Percentiles rank a stretch among this genome's conserved stretches.
Conservation (phyloP, 805 yeast species). For the Saturnispora zaruensis region DNA sequence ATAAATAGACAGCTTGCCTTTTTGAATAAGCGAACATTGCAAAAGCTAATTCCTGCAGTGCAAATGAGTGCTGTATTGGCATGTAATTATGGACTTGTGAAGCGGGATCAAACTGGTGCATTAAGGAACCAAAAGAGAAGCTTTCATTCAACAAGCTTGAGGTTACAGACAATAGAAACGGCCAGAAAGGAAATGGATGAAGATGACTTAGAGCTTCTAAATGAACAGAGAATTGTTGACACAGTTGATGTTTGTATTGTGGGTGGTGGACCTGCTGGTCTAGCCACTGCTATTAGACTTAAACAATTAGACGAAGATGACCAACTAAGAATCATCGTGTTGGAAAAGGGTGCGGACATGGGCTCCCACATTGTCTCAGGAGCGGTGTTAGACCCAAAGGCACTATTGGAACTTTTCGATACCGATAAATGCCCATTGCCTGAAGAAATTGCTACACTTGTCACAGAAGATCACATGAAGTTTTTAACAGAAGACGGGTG, state of each 20-base stretch:
- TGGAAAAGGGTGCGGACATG: slow-evolving; percentile 89
- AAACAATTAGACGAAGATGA: slow-evolving; percentile 70
- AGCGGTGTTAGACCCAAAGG: slow-evolving; percentile 87
- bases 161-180: slow-evolving; percentile 19
- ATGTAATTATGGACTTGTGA: not conserved
- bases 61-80: not conserved
- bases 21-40: not conserved
- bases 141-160: not conserved
- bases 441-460: slow-evolving; percentile 63
- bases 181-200: slow-evolving; percentile 25
- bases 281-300: slow-evolving; percentile 83
- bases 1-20: not conserved
- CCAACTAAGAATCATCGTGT: slow-evolving; percentile 68
- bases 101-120: not conserved
- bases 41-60: not conserved
- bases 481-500: slow-evolving; percentile 47
- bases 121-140: not conserved
- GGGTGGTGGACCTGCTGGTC: slow-evolving; percentile 97
- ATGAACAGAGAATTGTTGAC: slow-evolving; percentile 69
- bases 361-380: slow-evolving; percentile 92
- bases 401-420: slow-evolving; percentile 76
- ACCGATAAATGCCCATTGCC: slow-evolving; percentile 59
- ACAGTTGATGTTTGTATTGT: slow-evolving; percentile 90
- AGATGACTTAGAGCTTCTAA: slow-evolving; percentile 35
- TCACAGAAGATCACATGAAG: slow-evolving; percentile 65